Percentiles rank a stretch among this genome's conserved stretches.
These are phyloP conservation scores for Fusarium pseudograminearum DNA, from an alignment of 2,329 filamentous ascomycete species.

Conservation along the genomic window DNA sequence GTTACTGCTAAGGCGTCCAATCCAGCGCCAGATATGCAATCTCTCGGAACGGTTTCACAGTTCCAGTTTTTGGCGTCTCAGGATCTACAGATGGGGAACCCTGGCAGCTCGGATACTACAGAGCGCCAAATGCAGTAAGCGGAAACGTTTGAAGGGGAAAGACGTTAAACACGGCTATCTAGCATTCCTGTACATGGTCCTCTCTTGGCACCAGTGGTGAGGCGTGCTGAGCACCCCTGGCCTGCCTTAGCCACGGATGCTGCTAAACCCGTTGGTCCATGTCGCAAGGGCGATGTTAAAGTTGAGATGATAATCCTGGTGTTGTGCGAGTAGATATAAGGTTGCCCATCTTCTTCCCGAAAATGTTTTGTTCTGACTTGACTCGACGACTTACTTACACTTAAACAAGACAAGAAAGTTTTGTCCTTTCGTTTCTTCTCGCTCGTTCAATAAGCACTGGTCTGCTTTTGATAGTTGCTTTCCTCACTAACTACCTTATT, in stretches of 20 bases:
- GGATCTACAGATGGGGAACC: constrained; percentile 22
- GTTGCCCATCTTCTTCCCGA: not conserved
- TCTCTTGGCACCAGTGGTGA: constrained; percentile 35
- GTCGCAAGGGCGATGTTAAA: constrained; percentile 14
- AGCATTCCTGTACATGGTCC: constrained; percentile 26
- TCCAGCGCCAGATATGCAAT: constrained; percentile 1
- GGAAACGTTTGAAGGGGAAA: constrained; percentile 29
- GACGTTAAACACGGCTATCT: constrained; percentile 32
- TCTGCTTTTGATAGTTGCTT: constrained; percentile 38
- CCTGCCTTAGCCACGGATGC: constrained; percentile 26
- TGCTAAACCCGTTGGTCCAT: constrained; percentile 15
- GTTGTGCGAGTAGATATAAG: constrained; percentile 23
- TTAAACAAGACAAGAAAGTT: constrained; percentile 21
- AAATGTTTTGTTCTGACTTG: constrained; percentile 23
- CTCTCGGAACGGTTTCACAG: constrained; percentile 32
- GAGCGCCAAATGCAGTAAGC: not conserved
- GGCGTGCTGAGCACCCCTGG: constrained; percentile 26
- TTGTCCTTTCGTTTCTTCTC: constrained; percentile 37
- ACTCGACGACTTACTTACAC: constrained; percentile 17
- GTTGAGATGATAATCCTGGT: constrained; percentile 16
- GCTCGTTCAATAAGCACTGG: constrained; percentile 41
- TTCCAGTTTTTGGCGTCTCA: constrained; percentile 24
- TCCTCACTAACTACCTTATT: constrained; percentile 11
- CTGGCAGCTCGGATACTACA: constrained; percentile 11
- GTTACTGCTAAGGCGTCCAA: constrained; percentile 12